Base-by-base conservation (phyloP, 441 rosid species). In the Corymbia calophylla region DNA sequence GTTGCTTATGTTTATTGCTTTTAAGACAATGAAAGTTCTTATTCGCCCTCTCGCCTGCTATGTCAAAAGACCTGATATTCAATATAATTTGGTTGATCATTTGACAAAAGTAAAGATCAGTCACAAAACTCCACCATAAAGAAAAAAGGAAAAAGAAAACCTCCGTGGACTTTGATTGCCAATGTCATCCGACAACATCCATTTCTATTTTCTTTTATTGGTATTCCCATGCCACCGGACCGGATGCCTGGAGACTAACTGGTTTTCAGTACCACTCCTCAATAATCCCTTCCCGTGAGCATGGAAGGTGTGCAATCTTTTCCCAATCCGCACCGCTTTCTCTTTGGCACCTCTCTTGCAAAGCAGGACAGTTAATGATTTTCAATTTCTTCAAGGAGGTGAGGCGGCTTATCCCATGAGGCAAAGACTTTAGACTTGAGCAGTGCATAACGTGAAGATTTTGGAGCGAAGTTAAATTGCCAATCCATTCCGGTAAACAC, bases 241-340 rank as follows among this genome's bases (percentile, higher is more conserved):
- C 29, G 2, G 32, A 29, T 16, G 32, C 31, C 16, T 29, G 31
- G 17, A 31, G 31, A 60, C n/a, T 60, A 17, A 0, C 0, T 12
- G 17, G 27, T 13, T 62, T 29, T 15, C 18, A 3, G 4, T 0
- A 0, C 8, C 0, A 0, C 0, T 25, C 0, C 29, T 2, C 7
- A 6, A 12, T 60, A 27, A 27, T 55, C 3, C 0, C 27, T 56
- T 56, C 27, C 29, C 2, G 5, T 56, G 60, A 56, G 60, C 27
- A 56, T 56, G 60, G 60, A 56, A 56, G 29, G 32, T 13, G 32
- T 62, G 17, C 31, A 14, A 64, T 64, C 17, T n/a, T 64, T n/a
- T 14, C 35, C 35, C 70, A 64, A n/a, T 64, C 35, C 17, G 0
- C 39, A 64, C 35, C 70, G 0, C 4, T 0, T 8, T n/a, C 35